Evolutionary conservation across 2,329 filamentous ascomycete genomes (phyloP), one percentile per base, ranked within the genome.

Genomic region (Pseudogymnoascus sp.): DNA sequence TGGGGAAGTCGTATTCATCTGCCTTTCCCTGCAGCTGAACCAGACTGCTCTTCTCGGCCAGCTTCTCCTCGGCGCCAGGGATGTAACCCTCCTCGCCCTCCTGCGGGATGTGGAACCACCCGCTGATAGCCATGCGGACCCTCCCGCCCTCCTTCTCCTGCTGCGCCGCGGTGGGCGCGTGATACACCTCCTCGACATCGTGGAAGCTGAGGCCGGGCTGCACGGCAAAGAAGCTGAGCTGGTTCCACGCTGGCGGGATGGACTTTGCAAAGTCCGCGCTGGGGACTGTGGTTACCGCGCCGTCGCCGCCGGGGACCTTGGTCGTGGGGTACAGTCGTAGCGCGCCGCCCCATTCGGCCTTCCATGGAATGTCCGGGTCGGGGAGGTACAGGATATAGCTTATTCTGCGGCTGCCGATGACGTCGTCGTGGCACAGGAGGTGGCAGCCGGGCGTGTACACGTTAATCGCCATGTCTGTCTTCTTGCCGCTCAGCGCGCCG

Each of bases 401-500:
- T 68, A 99, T 86, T 65, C 92, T 86, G 62, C 94, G 83, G 70
- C 88, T 96, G n/a, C 94, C 94, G 73, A 99, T 99, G 63, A 99
- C 94, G 74, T 99, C 94, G 78, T 99, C 94, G 70, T 99, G 94
- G 74, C 94, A 97, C 28, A 99, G 80, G 23, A 99, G 80, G 72
- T 95, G 95, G 71, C 92, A 97, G 38, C 94, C 92, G 4, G 94
- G 92, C 0, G 91, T 96, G 74, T 99, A 99, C 57, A 99, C 86
- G 71, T 99, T 99, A 78, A 99, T 95, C 61, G 94, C 94, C 91
- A 99, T 96, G 74, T 99, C 94, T 15, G 94, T 97, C 79, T 97
- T 99, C 73, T 83, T 83, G 2, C 92, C 94, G 68, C 90, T 96
- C 70, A 99, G 74, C 61, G 90, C 85, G 0, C 94, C 94, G 61